These are phyloP conservation scores for Neurospora sp. DNA, from an alignment of 495 filamentous ascomycete species.

Conservation along the genomic window DNA sequence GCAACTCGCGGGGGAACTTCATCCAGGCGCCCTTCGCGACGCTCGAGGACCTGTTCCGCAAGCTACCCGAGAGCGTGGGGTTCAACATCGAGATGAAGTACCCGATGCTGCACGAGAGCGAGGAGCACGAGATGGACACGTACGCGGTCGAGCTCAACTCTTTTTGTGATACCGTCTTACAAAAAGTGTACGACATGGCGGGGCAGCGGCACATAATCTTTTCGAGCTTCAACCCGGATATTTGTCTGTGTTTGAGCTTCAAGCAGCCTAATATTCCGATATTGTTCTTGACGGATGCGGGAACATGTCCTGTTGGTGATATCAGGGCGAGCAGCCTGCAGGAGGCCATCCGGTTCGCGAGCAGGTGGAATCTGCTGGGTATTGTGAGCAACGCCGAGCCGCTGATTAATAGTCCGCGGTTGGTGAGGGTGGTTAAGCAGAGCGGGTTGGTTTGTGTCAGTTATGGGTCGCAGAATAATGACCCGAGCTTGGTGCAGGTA, in stretches of 20 bases:
- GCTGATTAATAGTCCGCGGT: conserved; percentile 74
- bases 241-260: conserved; percentile 85
- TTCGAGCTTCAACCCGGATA: conserved; percentile 92
- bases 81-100: conserved; percentile 99
- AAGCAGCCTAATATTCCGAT: conserved; percentile 94
- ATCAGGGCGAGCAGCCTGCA: conserved; percentile 87
- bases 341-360: conserved; percentile 89
- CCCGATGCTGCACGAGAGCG: conserved; percentile 89
- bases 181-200: conserved; percentile 64
- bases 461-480: conserved; percentile 83
- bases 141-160: conserved; percentile 95
- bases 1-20: conserved; percentile 82
- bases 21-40: conserved; percentile 95
- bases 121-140: conserved; percentile 94
- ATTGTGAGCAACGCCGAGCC: conserved; percentile 79
- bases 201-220: conserved; percentile 81
- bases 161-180: conserved; percentile 88
- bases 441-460: conserved; percentile 91
- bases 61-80: conserved; percentile 67
- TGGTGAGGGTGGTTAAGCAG: conserved; percentile 94
- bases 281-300: conserved; percentile 86
- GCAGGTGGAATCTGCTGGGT: conserved; percentile 86
- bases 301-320: conserved; percentile 65
- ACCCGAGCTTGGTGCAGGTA: conserved; percentile 73
- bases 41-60: conserved; percentile 80